These are phyloP conservation scores for Sarocladiaceae sp. DNA, from an alignment of 2,329 filamentous ascomycete genomes.

Conservation along the genomic window DNA sequence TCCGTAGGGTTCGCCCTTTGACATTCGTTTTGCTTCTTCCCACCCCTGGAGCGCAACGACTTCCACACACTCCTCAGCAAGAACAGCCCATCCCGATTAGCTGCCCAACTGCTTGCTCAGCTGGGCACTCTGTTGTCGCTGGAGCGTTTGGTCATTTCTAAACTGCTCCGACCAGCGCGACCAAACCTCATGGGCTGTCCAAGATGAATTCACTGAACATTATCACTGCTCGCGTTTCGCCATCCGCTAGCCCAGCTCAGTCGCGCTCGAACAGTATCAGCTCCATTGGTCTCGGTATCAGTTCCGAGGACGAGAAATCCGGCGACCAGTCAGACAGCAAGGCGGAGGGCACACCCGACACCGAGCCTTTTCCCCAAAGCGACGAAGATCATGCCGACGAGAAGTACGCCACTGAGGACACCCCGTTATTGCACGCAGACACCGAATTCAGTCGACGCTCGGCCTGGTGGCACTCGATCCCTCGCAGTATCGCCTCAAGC, in stretches of 20 bases:
- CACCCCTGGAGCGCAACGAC: neutral
- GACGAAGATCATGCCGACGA: conserved; percentile 33
- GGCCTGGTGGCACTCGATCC: conserved; percentile 52
- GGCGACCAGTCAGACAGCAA: conserved; percentile 23
- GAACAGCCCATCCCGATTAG: too few species aligned
- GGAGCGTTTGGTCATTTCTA: too few species aligned
- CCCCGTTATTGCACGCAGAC: conserved; percentile 49
- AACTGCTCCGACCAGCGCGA: neutral
- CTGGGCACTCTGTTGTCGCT: too few species aligned
- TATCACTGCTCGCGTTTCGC: conserved; percentile 77
- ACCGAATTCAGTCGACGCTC: conserved; percentile 32
- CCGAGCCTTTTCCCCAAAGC: conserved; percentile 25
- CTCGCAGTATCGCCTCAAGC: conserved; percentile 65
- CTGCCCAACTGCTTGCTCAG: too few species aligned
- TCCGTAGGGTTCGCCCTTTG: neutral
- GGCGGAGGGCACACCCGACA: conserved; percentile 28
- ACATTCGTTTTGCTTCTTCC: conserved; percentile 9
- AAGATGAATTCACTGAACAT: conserved; percentile 95
- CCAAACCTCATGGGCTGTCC: conserved; percentile 48
- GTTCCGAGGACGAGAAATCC: conserved; percentile 35
- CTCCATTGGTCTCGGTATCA: conserved; percentile 44
- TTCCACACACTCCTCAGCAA: neutral
- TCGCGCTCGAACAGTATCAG: conserved; percentile 59
- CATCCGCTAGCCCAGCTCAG: conserved; percentile 50
- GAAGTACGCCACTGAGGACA: conserved; percentile 52